A percentile compares a stretch with the other conserved stretches of the same genome.
These are phyloP conservation scores for Colletotrichum sp. DNA, from an alignment of 2,329 filamentous ascomycete species.

Conservation along the genomic window DNA sequence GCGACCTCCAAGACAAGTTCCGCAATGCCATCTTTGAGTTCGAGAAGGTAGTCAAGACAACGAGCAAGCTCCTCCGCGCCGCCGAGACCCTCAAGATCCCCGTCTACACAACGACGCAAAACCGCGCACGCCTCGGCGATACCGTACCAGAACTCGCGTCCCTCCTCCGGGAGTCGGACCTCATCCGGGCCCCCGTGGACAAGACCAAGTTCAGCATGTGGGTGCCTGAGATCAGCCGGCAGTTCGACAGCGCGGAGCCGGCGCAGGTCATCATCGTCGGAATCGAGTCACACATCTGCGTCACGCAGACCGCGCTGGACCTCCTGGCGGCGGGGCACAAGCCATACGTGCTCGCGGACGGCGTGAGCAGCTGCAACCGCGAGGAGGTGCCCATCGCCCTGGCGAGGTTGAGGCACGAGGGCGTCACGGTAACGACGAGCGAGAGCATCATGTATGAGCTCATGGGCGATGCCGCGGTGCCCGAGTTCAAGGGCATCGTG, in stretches of 20 bases:
- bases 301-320: constrained; percentile 91
- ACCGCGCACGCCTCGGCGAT: constrained; percentile 75
- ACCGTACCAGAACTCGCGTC: constrained; percentile 75
- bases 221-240: constrained; percentile 66
- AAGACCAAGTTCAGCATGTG: constrained; percentile 94
- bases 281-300: constrained; percentile 93
- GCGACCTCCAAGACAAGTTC: constrained; percentile 96
- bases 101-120: constrained; percentile 87
- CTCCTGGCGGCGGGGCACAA: constrained; percentile 75
- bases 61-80: constrained; percentile 72
- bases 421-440: constrained; percentile 81
- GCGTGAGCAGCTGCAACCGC: constrained; percentile 84
- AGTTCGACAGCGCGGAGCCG: constrained; percentile 33
- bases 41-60: constrained; percentile 76
- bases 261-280: constrained; percentile 79
- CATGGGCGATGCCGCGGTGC: constrained; percentile 79
- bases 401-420: constrained; percentile 75
- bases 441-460: constrained; percentile 92
- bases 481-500: constrained; percentile 76
- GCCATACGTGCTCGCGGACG: constrained; percentile 90
- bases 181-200: constrained; percentile 63
- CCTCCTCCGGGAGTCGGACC: constrained; percentile 50
- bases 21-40: constrained; percentile 83
- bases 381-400: constrained; percentile 84
- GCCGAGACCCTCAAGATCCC: constrained; percentile 74